Evolutionary conservation across 768 basidiomycete species (phyloP).

Genomic region (Inosperma sp.): DNA sequence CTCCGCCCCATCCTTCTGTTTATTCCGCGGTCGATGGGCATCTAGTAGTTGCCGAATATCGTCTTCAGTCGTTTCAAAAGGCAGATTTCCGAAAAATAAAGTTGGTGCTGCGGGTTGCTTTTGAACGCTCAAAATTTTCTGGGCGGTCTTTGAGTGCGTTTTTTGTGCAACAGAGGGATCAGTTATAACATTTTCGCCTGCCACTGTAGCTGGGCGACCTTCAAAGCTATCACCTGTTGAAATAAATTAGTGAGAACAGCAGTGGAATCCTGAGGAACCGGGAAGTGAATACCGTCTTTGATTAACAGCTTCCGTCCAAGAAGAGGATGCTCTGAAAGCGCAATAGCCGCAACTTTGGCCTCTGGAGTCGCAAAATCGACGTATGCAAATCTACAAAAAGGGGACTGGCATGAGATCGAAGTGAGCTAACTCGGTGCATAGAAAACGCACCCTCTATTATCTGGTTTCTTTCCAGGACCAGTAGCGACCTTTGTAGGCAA

Average conservation of each 20-base stretch:
- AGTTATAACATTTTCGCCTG: slow-evolving; percentile 31
- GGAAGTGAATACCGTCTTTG: slow-evolving; percentile 69
- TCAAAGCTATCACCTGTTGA: slow-evolving; percentile 65
- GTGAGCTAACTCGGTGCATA: slow-evolving; percentile 7
- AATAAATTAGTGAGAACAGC: background rate
- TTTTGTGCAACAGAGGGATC: slow-evolving; percentile 32
- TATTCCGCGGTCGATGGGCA: slow-evolving; percentile 47
- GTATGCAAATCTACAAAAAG: slow-evolving; percentile 76
- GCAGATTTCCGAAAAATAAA: slow-evolving; percentile 89
- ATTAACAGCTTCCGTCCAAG: slow-evolving; percentile 87
- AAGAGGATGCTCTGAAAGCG: slow-evolving; percentile 73
- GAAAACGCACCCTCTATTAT: slow-evolving; percentile 73
- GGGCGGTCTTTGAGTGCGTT: slow-evolving; percentile 61
- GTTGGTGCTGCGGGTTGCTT: slow-evolving; percentile 83
- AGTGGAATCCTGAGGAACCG: background rate
- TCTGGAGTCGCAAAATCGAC: slow-evolving; percentile 86
- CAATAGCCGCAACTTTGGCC: slow-evolving; percentile 69
- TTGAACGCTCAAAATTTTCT: slow-evolving; percentile 71
- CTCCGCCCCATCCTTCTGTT: slow-evolving; percentile 28
- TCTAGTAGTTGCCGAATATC: slow-evolving; percentile 71
- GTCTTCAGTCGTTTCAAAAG: slow-evolving; percentile 82
- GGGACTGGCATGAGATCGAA: background rate
- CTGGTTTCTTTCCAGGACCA: slow-evolving; percentile 46
- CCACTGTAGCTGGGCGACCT: slow-evolving; percentile 55
- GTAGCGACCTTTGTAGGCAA: slow-evolving; percentile 72